Base-by-base conservation (phyloP, 2,329 filamentous ascomycete species). In the Ascocoryne sarcoides region DNA sequence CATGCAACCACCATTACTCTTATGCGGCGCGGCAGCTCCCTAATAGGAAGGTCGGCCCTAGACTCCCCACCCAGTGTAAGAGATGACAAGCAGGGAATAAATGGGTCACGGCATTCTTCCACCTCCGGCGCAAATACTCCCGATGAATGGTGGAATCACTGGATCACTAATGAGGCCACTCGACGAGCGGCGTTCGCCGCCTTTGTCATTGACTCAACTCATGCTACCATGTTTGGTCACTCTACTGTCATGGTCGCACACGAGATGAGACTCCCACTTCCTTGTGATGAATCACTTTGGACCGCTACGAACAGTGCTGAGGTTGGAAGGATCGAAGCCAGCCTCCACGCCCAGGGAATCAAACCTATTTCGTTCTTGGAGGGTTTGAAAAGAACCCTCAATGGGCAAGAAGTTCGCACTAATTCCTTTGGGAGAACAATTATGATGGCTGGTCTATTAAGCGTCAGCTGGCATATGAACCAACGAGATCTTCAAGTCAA, bases 171-270 rank as follows among this genome's bases (percentile, higher is more conserved):
- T 37, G 92, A 98, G 60, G 84, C 90, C 1, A 96, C 89, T 0
- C 74, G 87, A 20, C 77, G 92, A 44, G 86, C 84, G 3, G 92
- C 90, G 0, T 96, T 95, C 64, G 88, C 85, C 1, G 92, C 92
- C 0, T 96, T 96, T 58, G 79, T 95, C 32, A 82, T 96, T 49
- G 92, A 98, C 60, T 94, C 89, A 4, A 93, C 89, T 2, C 92
- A 98, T 61, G 88, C 89, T 1, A 95, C 88, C 19, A 95, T 98
- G 84, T 96, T 96, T 62, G 92, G 90, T 0, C 92, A 96, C 62
- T 92, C 89, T 3, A 90, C 87, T 0, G 88, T 93, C 32, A 95
- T 96, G 90, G 88, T 94, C 5, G 88, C 89, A 2, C 89, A 96
- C 55, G 92, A 96, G 62, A 86, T 98, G 76, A 79, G 87, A 36